Conservation (phyloP, 1,284 basidiomycete genomes). For the Bjerkandera adusta region DNA sequence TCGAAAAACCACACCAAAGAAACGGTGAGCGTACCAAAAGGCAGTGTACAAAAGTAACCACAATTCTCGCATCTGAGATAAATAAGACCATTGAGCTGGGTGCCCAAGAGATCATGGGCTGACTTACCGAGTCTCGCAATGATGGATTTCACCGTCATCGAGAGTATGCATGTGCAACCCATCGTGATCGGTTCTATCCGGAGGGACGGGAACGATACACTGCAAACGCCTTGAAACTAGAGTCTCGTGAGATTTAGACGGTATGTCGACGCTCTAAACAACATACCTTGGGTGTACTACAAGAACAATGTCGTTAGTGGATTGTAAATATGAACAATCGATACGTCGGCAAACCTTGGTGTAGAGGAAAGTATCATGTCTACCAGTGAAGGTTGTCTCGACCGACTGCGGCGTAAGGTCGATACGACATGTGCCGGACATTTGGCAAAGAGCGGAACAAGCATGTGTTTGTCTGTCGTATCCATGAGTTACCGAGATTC, state of each 20-base stretch:
- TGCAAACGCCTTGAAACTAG: conserved; percentile 38
- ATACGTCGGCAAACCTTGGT: conserved; percentile 37
- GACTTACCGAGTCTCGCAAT: conserved; percentile 45
- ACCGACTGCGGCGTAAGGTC: conserved; percentile 55
- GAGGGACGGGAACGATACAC: conserved; percentile 44
- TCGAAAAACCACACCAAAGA: neutral
- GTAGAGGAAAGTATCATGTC: conserved; percentile 44
- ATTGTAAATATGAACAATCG: too few species aligned
- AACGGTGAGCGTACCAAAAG: conserved; percentile 38
- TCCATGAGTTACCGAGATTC: neutral
- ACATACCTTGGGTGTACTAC: conserved; percentile 34
- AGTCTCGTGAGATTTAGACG: neutral
- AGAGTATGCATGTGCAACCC: conserved; percentile 48
- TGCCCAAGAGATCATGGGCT: too few species aligned
- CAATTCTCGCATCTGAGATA: conserved; percentile 52
- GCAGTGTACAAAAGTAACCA: conserved; percentile 57
- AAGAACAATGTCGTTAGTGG: neutral
- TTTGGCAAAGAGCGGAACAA: conserved; percentile 41
- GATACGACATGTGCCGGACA: conserved; percentile 52
- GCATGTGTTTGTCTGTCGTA: conserved; percentile 44
- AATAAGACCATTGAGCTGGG: too few species aligned
- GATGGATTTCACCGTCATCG: conserved; percentile 31
- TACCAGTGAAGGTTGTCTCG: conserved; percentile 51
- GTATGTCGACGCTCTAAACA: too few species aligned
- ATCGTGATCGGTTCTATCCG: conserved; percentile 38